A percentile compares a stretch with the other conserved stretches of the same genome.
Conservation (phyloP, 768 basidiomycete genomes). For the Suillus clintonianus region DNA sequence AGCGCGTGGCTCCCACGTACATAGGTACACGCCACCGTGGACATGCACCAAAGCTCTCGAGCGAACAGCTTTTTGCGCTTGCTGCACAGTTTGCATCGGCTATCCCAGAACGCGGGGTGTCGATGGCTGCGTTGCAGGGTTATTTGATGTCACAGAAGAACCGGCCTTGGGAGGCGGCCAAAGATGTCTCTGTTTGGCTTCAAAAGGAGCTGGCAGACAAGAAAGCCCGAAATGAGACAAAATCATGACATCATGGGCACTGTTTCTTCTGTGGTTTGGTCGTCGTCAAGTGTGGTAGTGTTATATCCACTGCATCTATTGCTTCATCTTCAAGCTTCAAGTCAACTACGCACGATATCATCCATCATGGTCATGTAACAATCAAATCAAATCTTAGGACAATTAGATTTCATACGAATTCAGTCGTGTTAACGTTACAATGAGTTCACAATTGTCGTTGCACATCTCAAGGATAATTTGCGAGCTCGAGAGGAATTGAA, state of each 20-base stretch:
- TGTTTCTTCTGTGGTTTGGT: background rate
- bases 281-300: background rate
- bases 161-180: slow-evolving; percentile 56
- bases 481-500: no score
- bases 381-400: no score
- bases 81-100: slow-evolving; percentile 55
- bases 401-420: no score
- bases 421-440: no score
- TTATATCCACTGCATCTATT: background rate
- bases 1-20: slow-evolving; percentile 6
- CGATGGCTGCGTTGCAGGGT: slow-evolving; percentile 50
- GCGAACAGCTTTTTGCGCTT: slow-evolving; percentile 42
- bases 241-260: background rate
- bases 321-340: background rate
- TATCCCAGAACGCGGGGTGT: slow-evolving; percentile 48
- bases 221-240: background rate
- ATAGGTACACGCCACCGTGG: slow-evolving; percentile 29
- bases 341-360: no score
- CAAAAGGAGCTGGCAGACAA: slow-evolving; percentile 39
- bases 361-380: no score
- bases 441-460: no score
- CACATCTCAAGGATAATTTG: no score
- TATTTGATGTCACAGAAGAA: slow-evolving; percentile 73
- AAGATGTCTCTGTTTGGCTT: slow-evolving; percentile 48
- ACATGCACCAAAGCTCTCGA: slow-evolving; percentile 44